phyloP scores from a whole-genome alignment of 2,329 filamentous ascomycete species.

The Colletotrichum aenigma region DNA sequence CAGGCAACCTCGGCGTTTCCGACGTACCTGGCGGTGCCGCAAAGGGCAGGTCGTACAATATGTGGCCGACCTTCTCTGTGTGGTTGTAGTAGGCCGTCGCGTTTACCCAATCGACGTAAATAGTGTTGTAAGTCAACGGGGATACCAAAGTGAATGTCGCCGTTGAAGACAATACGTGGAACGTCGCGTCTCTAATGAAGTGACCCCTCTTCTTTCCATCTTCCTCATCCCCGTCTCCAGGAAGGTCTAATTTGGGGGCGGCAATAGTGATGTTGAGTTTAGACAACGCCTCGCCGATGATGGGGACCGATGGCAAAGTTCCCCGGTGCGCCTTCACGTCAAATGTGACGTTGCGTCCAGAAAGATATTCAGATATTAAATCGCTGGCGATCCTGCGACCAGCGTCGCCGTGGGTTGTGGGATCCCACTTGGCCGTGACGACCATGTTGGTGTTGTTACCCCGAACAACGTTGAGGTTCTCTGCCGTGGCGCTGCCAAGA shows the following conservation, averaged over 20 bases:
- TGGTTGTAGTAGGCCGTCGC: conserved; percentile 87
- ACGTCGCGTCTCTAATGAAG: conserved; percentile 85
- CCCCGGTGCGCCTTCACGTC: conserved; percentile 72
- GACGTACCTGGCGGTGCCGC: conserved; percentile 76
- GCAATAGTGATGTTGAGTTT: conserved; percentile 73
- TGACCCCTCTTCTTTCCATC: conserved; percentile 51
- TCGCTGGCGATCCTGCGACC: conserved; percentile 69
- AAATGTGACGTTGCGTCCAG: conserved; percentile 83
- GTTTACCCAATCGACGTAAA: conserved; percentile 81
- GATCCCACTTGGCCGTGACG: conserved; percentile 77
- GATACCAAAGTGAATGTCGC: conserved; percentile 85
- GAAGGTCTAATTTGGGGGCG: conserved; percentile 69
- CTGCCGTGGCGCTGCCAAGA: conserved; percentile 75
- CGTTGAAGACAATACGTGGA: conserved; percentile 86
- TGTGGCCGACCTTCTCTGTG: conserved; percentile 77
- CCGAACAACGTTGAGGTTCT: conserved; percentile 64
- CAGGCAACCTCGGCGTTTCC: conserved; percentile 77
- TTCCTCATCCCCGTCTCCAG: conserved; percentile 51
- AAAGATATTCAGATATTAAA: conserved; percentile 84
- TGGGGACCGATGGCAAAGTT: conserved; percentile 76
- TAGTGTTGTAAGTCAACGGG: conserved; percentile 72
- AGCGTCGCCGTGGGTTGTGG: conserved; percentile 65
- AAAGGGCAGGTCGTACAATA: conserved; percentile 77
- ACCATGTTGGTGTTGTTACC: conserved; percentile 76
- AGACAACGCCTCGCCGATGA: conserved; percentile 75